Evolutionary conservation across 2,329 filamentous ascomycete genomes (phyloP), one percentile per base, ranked within the genome.

Genomic region (Alternaria sp.): DNA sequence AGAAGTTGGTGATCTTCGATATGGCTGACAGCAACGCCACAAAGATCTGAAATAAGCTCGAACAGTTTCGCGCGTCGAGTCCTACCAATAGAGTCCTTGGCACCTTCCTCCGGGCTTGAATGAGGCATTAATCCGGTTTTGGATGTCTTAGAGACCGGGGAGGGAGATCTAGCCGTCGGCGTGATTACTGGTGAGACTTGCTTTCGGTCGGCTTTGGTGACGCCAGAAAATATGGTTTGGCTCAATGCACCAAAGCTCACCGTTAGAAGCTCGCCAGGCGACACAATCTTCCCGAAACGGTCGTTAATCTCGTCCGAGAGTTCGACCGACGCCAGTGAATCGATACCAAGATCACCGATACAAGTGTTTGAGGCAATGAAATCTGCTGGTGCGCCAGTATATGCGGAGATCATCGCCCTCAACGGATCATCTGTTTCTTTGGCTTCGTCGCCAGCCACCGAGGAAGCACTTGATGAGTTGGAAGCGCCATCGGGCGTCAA

Each of bases 311-410:
- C 59, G 33, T 57, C 47, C 12, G 61, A 58, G 21, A 71, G 55
- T 33, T 71, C 67, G 3, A 65, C 55, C 15, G 67, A 50, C 4
- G 65, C 58, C 5, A 71, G 58, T 6, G 69, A 71, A 26, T 71
- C 69, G 15, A 70, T 45, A 15, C 69, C 69, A 11, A 71, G 56
- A 45, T 71, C 67, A 9, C 49, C 65, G 46, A 71, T 57, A 21
- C 46, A 56, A 18, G 58, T 50, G 9, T 43, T 47, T 20, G 45
- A 43, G n/a, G 60, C 46, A 11, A 65, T 63, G 10, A 50, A 50
- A 30, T 63, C 64, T 3, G 44, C 18, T n/a, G 53, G 53, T 55
- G 58, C 50, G 23, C 66, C 66, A 30, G 61, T 68, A 37, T 66
- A 66, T 20, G 46, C 56, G 5, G 65, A 60, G 18, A 69, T 64